A percentile compares a stretch with the other conserved stretches of the same genome.
Conservation (phyloP, 495 filamentous ascomycete genomes). For the Penicillium flavigenum region DNA sequence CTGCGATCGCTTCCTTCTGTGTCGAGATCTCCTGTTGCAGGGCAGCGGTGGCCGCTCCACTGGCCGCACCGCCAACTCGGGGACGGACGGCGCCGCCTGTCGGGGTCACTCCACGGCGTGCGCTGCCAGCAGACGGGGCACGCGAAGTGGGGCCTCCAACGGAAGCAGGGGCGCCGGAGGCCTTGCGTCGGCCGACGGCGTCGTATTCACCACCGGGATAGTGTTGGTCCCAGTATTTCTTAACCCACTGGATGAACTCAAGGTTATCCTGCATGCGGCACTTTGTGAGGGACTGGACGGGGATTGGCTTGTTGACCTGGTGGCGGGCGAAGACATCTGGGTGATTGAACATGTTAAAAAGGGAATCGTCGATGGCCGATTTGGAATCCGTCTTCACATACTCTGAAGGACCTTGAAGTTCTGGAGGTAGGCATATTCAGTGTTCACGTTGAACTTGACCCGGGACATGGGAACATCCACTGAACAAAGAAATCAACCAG, state of each 20-base stretch:
- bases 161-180: constrained; percentile 55
- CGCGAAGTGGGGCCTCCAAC: constrained; percentile 34
- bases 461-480: constrained; percentile 93
- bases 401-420: constrained; percentile 98
- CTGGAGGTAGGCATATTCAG: constrained; percentile 94
- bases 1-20: constrained; percentile 82
- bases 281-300: constrained; percentile 84
- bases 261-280: constrained; percentile 99
- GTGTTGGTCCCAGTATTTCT: constrained; percentile 97
- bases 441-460: constrained; percentile 97
- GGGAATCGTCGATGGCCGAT: constrained; percentile 9
- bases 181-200: constrained; percentile 80
- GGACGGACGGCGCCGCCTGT: constrained; percentile 58
- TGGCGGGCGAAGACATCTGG: constrained; percentile 84
- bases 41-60: constrained; percentile 59
- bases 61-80: constrained; percentile 48
- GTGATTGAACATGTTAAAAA: constrained; percentile 7
- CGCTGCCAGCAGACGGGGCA: constrained; percentile 25
- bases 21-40: constrained; percentile 77
- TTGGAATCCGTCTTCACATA: constrained; percentile 44
- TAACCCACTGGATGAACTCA: constrained; percentile 96
- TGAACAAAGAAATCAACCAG: constrained; percentile 31
- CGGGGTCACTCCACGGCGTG: constrained; percentile 68
- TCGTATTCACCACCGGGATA: constrained; percentile 97
- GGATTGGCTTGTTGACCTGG: constrained; percentile 79